phyloP scores from a whole-genome alignment of 2,329 filamentous ascomycete species.

The Eurotiales sp. region DNA sequence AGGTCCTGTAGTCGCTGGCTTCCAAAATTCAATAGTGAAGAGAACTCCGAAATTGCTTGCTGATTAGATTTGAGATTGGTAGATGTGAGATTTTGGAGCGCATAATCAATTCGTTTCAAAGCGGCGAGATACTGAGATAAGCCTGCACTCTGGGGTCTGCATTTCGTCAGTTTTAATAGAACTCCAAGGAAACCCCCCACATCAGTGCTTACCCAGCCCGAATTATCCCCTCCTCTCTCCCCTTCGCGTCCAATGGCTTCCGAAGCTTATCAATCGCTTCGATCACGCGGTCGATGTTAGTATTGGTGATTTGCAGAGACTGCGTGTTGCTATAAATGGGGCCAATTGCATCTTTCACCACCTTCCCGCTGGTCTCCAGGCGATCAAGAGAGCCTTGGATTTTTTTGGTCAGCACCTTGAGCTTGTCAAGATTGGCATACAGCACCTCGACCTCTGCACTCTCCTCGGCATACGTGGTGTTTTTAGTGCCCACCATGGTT shows the following conservation, averaged over 20 bases:
- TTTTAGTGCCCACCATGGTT: constrained; percentile 53
- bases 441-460: constrained; percentile 65
- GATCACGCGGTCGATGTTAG: constrained; percentile 83
- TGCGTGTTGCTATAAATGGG: constrained; percentile 92
- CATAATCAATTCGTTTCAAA: constrained; percentile 80
- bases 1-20: constrained; percentile 79
- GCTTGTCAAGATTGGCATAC: constrained; percentile 77
- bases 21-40: constrained; percentile 70
- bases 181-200: too few relatives aligned
- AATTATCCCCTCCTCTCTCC: constrained; percentile 87
- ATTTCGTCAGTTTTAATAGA: constrained; percentile 18
- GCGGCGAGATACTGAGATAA: constrained; percentile 82
- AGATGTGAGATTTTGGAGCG: constrained; percentile 76
- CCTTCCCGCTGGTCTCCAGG: constrained; percentile 82
- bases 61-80: constrained; percentile 94
- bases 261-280: constrained; percentile 82
- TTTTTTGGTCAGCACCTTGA: constrained; percentile 88
- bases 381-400: constrained; percentile 83
- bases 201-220: constrained; percentile 61
- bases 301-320: constrained; percentile 78
- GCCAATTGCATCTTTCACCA: constrained; percentile 84
- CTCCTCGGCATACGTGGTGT: constrained; percentile 61
- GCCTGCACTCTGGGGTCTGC: constrained; percentile 72
- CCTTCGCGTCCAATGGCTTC: constrained; percentile 88
- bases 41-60: constrained; percentile 77